Evolutionary conservation across 148 eudicot species (phyloP), one percentile per base, ranked within the genome.

Genomic region (Agrostemma githago): DNA sequence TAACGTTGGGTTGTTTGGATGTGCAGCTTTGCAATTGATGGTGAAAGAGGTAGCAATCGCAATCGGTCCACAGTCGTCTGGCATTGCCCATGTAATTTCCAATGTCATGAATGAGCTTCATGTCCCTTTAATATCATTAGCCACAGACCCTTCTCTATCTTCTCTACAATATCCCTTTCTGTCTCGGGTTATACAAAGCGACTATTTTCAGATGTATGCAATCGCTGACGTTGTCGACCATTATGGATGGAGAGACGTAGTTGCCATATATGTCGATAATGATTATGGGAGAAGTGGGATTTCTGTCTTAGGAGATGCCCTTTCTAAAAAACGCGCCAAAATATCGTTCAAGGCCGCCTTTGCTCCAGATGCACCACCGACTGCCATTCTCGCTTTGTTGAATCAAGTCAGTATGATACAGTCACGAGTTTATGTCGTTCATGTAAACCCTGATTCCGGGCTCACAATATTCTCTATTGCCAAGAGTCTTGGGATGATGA

Each of bases 401-500:
- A 84, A 80, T 40, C 72, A 79, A 75, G 90, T 89, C 19, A 91
- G 88, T 84, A 57, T 86, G 44, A 85, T 86, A 91, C 91, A 88
- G 72, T 82, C 97, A 16, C 88, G 98, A 71, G 88, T 93, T 64
- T 89, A 73, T 80, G 86, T 93, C 57, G 91, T 93, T 66, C 98
- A 93, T 82, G 92, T 88, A 41, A 89, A 87, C 76, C 98, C 98
- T 14, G 98, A 91, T 82, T 83, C 97, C 15, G 98, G 98, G 37
- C 70, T 91, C 56, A 76, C 60, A 9, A 42, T 93, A 54, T 91
- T 93, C 62, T 75, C 84, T 6, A 79, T 76, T 61, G 98, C 98
- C 3, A 89, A 89, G 65, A 48, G 72, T 72, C 85, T 93, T 40
- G 91, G 87, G 62, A 93, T 93, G 98, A 74, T 89, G 88, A 53